Conservation (phyloP, 179 eudicot species). For the Nepenthes alata region DNA sequence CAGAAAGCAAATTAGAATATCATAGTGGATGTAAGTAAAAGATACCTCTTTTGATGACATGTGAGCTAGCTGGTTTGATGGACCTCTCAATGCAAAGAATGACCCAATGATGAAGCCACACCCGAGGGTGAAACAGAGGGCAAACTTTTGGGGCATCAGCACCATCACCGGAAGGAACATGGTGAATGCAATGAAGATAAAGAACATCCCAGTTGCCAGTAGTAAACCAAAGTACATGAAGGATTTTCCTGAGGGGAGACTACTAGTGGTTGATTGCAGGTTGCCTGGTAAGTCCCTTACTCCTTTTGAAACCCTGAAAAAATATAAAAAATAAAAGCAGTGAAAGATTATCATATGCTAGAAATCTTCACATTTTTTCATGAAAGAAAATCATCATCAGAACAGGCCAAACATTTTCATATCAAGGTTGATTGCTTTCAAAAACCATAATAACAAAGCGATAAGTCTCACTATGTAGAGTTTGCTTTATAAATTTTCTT, state of each 20-base stretch:
- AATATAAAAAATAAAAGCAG: constrained; percentile 3
- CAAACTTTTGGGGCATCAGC: constrained; percentile 90
- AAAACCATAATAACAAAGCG: no score
- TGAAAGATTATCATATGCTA: no score
- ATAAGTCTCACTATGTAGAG: no score
- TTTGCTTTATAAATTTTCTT: no score
- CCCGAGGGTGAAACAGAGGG: constrained; percentile 87
- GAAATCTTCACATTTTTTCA: no score
- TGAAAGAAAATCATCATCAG: no score
- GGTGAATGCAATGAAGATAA: constrained; percentile 87
- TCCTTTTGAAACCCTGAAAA: constrained; percentile 78
- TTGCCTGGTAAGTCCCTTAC: constrained; percentile 82
- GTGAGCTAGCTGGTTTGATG: constrained; percentile 78
- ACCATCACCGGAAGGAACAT: constrained; percentile 96
- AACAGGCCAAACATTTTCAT: no score
- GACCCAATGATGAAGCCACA: constrained; percentile 85
- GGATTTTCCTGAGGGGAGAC: constrained; percentile 81
- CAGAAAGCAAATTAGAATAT: not conserved
- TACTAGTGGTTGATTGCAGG: constrained; percentile 82
- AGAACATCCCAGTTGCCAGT: constrained; percentile 85
- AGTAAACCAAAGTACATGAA: constrained; percentile 83
- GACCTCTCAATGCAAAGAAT: constrained; percentile 84
- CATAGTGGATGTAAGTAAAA: not conserved
- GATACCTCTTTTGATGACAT: constrained; percentile 86
- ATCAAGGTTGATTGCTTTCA: no score